Conservation (phyloP, 495 filamentous ascomycete genomes). For the Talaromyces borbonicus region DNA sequence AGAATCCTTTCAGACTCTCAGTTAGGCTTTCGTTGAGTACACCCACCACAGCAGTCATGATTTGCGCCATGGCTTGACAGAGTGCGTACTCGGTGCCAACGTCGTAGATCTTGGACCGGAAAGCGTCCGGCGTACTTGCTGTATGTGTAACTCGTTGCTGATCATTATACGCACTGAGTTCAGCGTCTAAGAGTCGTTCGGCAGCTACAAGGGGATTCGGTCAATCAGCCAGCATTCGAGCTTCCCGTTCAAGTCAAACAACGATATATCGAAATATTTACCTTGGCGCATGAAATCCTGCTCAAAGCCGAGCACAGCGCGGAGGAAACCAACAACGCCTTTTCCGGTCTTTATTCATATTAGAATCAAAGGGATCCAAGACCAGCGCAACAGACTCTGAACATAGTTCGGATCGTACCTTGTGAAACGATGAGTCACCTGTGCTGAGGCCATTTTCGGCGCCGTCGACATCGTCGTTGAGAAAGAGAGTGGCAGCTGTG, state of each 20-base stretch:
- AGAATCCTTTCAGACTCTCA: conserved; percentile 84
- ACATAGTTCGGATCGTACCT: too few species aligned
- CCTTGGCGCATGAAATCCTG: conserved; percentile 86
- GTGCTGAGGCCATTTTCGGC: conserved; percentile 66
- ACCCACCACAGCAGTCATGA: conserved; percentile 82
- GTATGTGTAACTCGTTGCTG: conserved; percentile 58
- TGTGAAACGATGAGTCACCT: conserved; percentile 82
- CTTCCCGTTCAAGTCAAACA: neutral
- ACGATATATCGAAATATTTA: conserved; percentile 15
- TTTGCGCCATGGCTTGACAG: conserved; percentile 66
- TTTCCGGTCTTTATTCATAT: conserved; percentile 50
- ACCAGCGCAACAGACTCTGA: conserved; percentile 3
- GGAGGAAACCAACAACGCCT: conserved; percentile 74
- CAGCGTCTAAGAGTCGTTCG: conserved; percentile 64
- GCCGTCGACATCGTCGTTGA: conserved; percentile 87
- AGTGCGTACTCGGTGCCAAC: conserved; percentile 79
- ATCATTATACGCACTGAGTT: conserved; percentile 65
- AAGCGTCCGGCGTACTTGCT: conserved; percentile 34
- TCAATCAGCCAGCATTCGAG: neutral
- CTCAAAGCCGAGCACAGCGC: conserved; percentile 84
- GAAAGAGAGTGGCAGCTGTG: conserved; percentile 54
- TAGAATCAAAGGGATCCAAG: neutral
- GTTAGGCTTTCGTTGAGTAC: conserved; percentile 90
- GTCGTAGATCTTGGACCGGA: conserved; percentile 58
- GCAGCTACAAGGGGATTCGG: conserved; percentile 41